Evolutionary conservation across 768 basidiomycete genomes (phyloP).

Genomic region (Tylopilus sp.): DNA sequence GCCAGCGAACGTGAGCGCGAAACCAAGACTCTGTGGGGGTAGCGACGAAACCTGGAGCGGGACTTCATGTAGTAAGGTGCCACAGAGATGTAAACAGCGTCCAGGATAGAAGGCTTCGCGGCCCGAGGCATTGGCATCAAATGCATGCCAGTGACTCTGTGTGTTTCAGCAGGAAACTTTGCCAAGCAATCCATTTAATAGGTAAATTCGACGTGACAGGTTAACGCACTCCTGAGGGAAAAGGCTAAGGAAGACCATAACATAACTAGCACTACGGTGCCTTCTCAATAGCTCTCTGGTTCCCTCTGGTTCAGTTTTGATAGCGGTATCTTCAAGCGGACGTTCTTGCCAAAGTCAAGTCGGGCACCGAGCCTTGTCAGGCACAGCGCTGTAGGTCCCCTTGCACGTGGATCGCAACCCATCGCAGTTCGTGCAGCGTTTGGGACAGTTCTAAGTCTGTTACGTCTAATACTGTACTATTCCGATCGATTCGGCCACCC

Average conservation of each 20-base stretch:
- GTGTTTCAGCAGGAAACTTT: neutral
- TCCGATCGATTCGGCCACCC: too few relatives aligned
- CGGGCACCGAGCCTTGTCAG: slow-evolving; percentile 31
- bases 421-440: neutral
- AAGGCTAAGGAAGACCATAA: neutral
- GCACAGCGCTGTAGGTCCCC: slow-evolving; percentile 25
- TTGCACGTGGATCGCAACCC: slow-evolving; percentile 4
- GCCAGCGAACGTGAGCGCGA: too few relatives aligned
- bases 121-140: neutral
- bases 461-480: too few relatives aligned
- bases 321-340: neutral
- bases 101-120: neutral
- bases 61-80: neutral
- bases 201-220: neutral
- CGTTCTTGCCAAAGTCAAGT: slow-evolving; percentile 19
- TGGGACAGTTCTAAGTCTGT: neutral
- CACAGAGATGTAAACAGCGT: neutral
- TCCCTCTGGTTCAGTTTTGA: slow-evolving; percentile 14
- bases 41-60: too few relatives aligned
- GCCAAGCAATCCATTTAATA: neutral
- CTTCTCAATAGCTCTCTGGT: neutral
- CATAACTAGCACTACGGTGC: neutral
- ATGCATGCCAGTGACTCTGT: too few relatives aligned
- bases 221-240: neutral
- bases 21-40: too few relatives aligned